Evolutionary conservation across 2,329 filamentous ascomycete species (phyloP).

Genomic region (Alternaria brassicae): DNA sequence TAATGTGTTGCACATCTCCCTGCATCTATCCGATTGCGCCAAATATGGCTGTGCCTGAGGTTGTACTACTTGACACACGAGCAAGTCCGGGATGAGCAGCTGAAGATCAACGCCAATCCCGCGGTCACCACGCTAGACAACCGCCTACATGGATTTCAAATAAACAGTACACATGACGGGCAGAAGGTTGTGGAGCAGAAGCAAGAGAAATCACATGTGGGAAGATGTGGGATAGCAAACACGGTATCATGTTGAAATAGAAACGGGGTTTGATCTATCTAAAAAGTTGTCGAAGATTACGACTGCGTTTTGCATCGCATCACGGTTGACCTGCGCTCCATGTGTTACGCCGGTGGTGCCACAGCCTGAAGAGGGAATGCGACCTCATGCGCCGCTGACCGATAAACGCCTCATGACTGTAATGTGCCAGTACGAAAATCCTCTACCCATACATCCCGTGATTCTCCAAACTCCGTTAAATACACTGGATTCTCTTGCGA

Average conservation of each 20-base stretch:
- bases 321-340: neutral
- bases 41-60: neutral
- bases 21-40: neutral
- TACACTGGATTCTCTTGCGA: neutral
- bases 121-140: neutral
- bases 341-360: neutral
- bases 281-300: neutral
- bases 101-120: neutral
- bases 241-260: neutral
- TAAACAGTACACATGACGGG: neutral
- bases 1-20: neutral
- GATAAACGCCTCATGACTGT: constrained; percentile 8
- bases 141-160: neutral
- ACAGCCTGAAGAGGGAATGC: neutral
- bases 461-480: neutral
- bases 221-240: neutral
- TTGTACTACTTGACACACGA: neutral
- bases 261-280: neutral
- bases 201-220: neutral
- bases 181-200: neutral
- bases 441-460: neutral
- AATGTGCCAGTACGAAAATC: neutral
- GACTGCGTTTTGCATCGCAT: neutral
- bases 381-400: neutral
- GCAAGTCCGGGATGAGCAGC: neutral